Base-by-base conservation (phyloP, 192 early-diverging fungal genomes). In the Podila epigama region DNA sequence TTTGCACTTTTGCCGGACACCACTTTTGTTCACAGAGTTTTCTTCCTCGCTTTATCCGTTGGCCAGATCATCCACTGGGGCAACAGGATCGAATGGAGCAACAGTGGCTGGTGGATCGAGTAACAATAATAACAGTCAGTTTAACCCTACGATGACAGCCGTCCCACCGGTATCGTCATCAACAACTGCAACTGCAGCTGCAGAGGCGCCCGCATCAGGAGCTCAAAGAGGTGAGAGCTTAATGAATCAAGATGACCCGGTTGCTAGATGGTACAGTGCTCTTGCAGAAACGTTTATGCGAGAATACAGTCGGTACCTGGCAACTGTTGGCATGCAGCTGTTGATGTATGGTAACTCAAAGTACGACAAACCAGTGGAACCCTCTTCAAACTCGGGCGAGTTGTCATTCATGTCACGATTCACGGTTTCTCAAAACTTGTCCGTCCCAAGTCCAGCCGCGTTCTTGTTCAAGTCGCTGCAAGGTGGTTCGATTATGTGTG, bases 1-100 rank as follows among this genome's bases (percentile, higher is more conserved):
- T n/a, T 68, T 88, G 27, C 87, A 88, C 64, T 88, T 88, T 42
- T 86, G 87, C 66, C 71, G 87, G 20, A 88, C 87, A 7, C 85
- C 85, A 22, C 39, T 86, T 4, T 50, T 85, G 11, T 85, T 88
- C 42, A 75, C 81, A 13, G 83, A 82, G 25, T 79, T 73, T 35
- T 69, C 56, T 5, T 66, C 72, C 3, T 69, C 70, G 13, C 36
- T 69, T 8, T 71, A 67, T 28, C 64, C 41, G 25, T 27, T 41
- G 8, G 56, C 60, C 9, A 52, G 52, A 28, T 31, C 50, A 33
- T 56, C 66, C 6, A 6, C 51, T 27, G 16, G 25, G 16, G 18
- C 52, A 15, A n/a, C n/a, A n/a, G n/a, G n/a, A n/a, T n/a, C n/a
- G n/a, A n/a, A n/a, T n/a, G n/a, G n/a, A n/a, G n/a, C n/a, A n/a